Base-by-base conservation (phyloP, 2,329 filamentous ascomycete genomes). In the Dichotomopilus funicola region DNA sequence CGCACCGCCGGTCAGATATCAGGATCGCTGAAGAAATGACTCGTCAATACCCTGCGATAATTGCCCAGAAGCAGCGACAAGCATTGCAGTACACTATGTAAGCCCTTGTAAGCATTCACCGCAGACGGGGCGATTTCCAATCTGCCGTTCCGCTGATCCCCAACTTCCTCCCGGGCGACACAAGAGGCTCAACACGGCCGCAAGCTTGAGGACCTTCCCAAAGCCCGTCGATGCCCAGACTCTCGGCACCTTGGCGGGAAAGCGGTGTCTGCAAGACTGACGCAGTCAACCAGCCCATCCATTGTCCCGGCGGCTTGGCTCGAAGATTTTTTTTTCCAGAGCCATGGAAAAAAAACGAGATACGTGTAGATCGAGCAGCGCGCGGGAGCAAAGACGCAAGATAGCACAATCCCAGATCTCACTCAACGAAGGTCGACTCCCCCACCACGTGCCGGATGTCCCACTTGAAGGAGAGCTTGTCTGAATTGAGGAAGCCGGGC, bases 401-500 rank as follows among this genome's bases (percentile, higher is more conserved):
- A 36, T 5, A 43, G 10, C 43, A 12, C 46, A 4, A 10, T n/a
- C 31, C 27, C 47, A 35, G 48, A 41, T 42, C 48, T 43, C n/a
- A 35, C 49, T 41, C 49, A 27, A 27, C 19, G 19, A 27, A 27
- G 19, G 19, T 27, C 19, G 41, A 43, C n/a, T 12, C 11, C 34
- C 12, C 40, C 40, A 44, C 49, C 49, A 51, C 41, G 40, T 31
- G 41, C 33, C 33, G 11, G 6, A 9, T 10, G 33, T 1, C 9
- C 40, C 40, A 12, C 19, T 13, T 12, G 8, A 12, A 35, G 35
- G 5, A 4, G 12, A 35, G 33, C n/a, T 37, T 13, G 49, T 51
- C 49, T 41, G 6, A 51, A 51, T 44, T 41, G 49, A 43, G 49
- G 49, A 51, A 51, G 49, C 49, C 49, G 49, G 33, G 6, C 31